A percentile compares a stretch with the other conserved stretches of the same genome.
phyloP scores from a whole-genome alignment of 345 rosid species.

The thale cress (Arabidopsis thaliana) region DNA sequence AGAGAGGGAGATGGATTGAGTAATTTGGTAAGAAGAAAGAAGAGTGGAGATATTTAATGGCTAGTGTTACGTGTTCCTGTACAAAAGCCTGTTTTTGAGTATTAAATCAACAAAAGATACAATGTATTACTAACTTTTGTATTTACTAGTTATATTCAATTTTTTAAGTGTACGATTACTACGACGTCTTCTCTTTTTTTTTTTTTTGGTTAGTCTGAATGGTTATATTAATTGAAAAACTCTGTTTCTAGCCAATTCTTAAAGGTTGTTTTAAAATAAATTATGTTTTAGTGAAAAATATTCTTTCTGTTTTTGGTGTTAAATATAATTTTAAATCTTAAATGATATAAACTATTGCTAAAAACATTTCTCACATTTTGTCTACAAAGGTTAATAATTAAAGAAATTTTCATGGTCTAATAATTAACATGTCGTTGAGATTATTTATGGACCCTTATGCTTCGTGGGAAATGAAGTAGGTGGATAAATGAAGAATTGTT shows the following conservation, averaged over 20 bases:
- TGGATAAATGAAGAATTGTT: not conserved
- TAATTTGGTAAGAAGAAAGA: slow-evolving; percentile 23
- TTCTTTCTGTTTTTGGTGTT: not conserved
- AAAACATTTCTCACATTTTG: not conserved
- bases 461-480: not conserved
- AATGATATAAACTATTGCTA: not conserved
- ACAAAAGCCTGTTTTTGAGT: not conserved
- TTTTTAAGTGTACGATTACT: not conserved
- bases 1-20: not conserved
- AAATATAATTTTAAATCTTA: no score
- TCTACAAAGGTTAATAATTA: not conserved
- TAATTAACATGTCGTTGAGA: not conserved
- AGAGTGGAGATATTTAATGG: slow-evolving; percentile 34
- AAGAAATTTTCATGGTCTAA: not conserved
- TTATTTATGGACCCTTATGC: not conserved
- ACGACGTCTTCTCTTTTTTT: not conserved
- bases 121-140: not conserved
- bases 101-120: not conserved
- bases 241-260: slow-evolving; percentile 18
- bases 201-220: not conserved
- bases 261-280: not conserved
- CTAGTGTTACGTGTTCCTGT: slow-evolving; percentile 33
- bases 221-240: not conserved
- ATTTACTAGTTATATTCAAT: not conserved
- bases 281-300: not conserved